Percentiles rank a stretch among this genome's conserved stretches.
Conservation (phyloP, 257 asterid species). For the Jacaranda mimosifolia region DNA sequence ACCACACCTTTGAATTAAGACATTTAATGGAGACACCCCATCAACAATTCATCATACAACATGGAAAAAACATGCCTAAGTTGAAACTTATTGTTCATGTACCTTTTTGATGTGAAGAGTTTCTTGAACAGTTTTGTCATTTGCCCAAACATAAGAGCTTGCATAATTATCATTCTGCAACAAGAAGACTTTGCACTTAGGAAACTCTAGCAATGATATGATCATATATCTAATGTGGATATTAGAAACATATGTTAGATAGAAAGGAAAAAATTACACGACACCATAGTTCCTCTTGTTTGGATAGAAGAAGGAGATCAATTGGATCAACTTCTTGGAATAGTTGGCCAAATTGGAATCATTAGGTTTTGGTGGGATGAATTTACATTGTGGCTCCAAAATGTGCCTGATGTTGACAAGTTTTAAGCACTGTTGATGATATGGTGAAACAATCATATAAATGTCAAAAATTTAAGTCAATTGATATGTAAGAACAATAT, state of each 20-base stretch:
- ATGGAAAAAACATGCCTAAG: too few relatives aligned
- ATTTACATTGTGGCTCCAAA: slow-evolving; percentile 53
- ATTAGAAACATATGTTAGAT: not conserved
- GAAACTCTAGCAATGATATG: not conserved
- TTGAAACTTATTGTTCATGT: not conserved
- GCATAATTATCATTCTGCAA: slow-evolving; percentile 43
- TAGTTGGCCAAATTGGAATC: not conserved
- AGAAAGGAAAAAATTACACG: slow-evolving; percentile 39
- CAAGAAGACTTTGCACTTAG: not conserved
- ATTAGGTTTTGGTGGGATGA: slow-evolving; percentile 28
- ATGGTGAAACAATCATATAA: not conserved
- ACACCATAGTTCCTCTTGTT: slow-evolving; percentile 37
- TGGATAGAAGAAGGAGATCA: slow-evolving; percentile 31
- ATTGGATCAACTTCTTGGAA: slow-evolving; percentile 33
- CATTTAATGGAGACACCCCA: not conserved
- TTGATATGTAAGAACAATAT: not conserved
- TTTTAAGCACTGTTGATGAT: slow-evolving; percentile 40
- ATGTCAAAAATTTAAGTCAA: not conserved
- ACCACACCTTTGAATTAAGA: not conserved
- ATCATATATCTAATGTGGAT: too few relatives aligned
- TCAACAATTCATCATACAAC: not conserved
- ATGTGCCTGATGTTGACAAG: not conserved
- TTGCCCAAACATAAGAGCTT: slow-evolving; percentile 51
- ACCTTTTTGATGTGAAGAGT: slow-evolving; percentile 61
- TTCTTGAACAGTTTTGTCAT: slow-evolving; percentile 45